Conservation (phyloP, 2,329 filamentous ascomycete species). For the Neoascochyta sp. region DNA sequence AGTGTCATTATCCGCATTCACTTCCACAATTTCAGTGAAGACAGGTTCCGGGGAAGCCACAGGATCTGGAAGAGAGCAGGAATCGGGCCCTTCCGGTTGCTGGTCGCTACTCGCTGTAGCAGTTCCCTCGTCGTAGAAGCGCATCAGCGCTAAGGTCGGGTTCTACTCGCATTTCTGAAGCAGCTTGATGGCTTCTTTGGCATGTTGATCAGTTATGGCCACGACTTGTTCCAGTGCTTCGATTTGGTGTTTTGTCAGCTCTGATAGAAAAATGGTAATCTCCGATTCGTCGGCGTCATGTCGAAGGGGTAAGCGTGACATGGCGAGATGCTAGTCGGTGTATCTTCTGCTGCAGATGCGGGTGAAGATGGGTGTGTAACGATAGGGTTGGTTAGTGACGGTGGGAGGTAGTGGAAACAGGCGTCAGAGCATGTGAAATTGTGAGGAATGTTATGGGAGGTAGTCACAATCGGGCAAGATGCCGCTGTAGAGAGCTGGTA, state of each 20-base stretch:
- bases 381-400: neutral
- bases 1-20: neutral
- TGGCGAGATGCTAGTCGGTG: too few relatives aligned
- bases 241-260: neutral
- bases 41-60: neutral
- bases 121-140: neutral
- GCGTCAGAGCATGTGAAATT: neutral
- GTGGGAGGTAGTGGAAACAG: neutral
- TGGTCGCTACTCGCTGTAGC: neutral
- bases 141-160: neutral
- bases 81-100: neutral
- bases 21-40: neutral
- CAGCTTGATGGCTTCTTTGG: neutral
- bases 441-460: slow-evolving; percentile 1
- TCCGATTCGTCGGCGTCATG: too few relatives aligned
- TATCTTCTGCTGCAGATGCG: too few relatives aligned
- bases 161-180: neutral
- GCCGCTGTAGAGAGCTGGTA: too few relatives aligned
- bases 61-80: neutral
- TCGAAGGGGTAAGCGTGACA: too few relatives aligned
- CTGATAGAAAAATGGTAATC: too few relatives aligned
- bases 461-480: too few relatives aligned
- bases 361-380: neutral
- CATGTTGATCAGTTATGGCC: neutral
- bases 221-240: neutral